Evolutionary conservation across 179 eudicot species (phyloP).

Genomic region (Carnegiea gigantea): DNA sequence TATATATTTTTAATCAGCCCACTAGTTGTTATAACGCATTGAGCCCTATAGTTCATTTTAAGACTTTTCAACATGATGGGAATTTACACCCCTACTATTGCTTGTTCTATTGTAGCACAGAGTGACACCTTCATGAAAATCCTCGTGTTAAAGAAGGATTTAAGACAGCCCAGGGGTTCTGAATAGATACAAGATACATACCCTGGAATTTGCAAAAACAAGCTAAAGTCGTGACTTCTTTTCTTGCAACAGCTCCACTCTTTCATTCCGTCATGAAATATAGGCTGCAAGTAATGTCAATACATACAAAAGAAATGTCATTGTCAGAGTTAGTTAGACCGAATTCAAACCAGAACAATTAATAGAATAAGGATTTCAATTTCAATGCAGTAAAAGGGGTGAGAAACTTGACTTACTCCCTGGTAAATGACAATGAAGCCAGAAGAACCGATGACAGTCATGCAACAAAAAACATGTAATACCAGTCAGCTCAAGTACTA

Average conservation of each 20-base stretch:
- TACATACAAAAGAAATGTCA: neutral
- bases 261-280: slow-evolving; percentile 93
- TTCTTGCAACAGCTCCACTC: slow-evolving; percentile 99
- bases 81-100: too few relatives aligned
- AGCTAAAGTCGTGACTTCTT: slow-evolving; percentile 91
- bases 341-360: neutral
- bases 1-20: too few relatives aligned
- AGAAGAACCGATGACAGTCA: slow-evolving; percentile 18
- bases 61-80: too few relatives aligned
- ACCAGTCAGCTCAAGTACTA: slow-evolving; percentile 14
- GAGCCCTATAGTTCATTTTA: neutral
- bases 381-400: neutral
- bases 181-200: slow-evolving; percentile 32
- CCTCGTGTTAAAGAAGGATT: slow-evolving; percentile 3
- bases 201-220: slow-evolving; percentile 89
- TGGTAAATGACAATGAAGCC: slow-evolving; percentile 27
- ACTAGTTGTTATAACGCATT: neutral
- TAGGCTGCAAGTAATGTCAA: slow-evolving; percentile 51
- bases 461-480: slow-evolving; percentile 18
- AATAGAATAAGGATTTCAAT: neutral
- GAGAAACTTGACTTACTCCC: slow-evolving; percentile 55
- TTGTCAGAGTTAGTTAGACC: neutral
- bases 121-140: neutral
- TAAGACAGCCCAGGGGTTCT: neutral
- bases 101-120: neutral